phyloP scores from a whole-genome alignment of 805 yeast genomes.

The Ogataea kodamae region DNA sequence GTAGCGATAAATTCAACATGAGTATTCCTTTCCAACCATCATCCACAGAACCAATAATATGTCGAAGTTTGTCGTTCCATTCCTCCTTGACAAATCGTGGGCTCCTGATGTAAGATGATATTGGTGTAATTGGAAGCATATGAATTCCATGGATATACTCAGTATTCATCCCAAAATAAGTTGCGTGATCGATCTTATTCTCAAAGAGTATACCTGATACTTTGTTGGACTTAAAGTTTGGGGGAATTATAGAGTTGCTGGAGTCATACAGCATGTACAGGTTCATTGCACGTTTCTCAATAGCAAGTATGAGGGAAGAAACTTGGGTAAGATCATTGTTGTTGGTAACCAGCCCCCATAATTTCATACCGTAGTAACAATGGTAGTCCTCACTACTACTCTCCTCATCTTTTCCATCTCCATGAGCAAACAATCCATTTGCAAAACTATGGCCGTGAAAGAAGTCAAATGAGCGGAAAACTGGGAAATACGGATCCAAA shows the following conservation, averaged over 20 bases:
- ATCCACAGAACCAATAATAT: slow-evolving; percentile 40
- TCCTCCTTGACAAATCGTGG: slow-evolving; percentile 48
- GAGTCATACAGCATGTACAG: slow-evolving; percentile 49
- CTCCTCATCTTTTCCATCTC: slow-evolving; percentile 72
- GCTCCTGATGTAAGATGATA: slow-evolving; percentile 52
- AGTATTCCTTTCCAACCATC: slow-evolving; percentile 64
- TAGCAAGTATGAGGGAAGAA: slow-evolving; percentile 56
- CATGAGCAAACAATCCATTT: slow-evolving; percentile 56
- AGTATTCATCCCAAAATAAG: slow-evolving; percentile 59
- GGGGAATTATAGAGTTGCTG: slow-evolving; percentile 50
- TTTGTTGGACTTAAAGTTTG: slow-evolving; percentile 49
- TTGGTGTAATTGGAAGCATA: slow-evolving; percentile 70
- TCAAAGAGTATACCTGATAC: slow-evolving; percentile 71
- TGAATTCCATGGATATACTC: slow-evolving; percentile 77
- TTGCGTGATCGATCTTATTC: slow-evolving; percentile 68
- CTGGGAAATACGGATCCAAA: slow-evolving; percentile 57
- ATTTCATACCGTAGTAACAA: slow-evolving; percentile 62
- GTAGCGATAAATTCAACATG: slow-evolving; percentile 42
- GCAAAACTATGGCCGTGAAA: slow-evolving; percentile 76
- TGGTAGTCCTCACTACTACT: slow-evolving; percentile 70
- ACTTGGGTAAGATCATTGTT: slow-evolving; percentile 51
- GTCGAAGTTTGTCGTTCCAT: slow-evolving; percentile 34
- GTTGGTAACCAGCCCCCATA: slow-evolving; percentile 61
- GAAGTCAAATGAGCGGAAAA: slow-evolving; percentile 66
- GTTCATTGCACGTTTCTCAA: slow-evolving; percentile 53